Evolutionary conservation across 2,329 filamentous ascomycete genomes (phyloP).

Genomic region (Colletotrichum spinosum): DNA sequence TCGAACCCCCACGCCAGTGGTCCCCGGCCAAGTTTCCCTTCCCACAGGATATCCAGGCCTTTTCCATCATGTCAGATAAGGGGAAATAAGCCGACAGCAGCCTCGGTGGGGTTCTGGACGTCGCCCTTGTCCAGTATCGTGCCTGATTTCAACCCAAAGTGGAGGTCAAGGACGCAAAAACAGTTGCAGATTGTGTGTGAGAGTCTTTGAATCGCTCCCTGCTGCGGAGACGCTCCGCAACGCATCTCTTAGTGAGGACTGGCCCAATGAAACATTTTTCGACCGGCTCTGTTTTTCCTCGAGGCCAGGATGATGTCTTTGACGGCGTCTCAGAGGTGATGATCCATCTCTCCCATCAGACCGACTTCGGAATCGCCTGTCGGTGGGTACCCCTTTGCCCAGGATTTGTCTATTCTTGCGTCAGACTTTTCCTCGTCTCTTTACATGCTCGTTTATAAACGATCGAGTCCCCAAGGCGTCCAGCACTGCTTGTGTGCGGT

Average conservation of each 20-base stretch:
- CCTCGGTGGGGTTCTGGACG: conserved; percentile 8
- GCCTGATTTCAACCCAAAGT: conserved; percentile 35
- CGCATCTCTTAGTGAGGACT: not conserved
- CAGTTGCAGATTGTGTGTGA: conserved; percentile 20
- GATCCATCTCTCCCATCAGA: conserved; percentile 3
- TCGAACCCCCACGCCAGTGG: conserved; percentile 20
- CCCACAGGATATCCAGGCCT: not conserved
- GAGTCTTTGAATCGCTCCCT: conserved; percentile 3
- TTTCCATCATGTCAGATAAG: conserved; percentile 21
- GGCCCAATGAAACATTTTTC: conserved; percentile 16
- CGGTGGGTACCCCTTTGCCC: conserved; percentile 18
- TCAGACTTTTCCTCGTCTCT: not conserved
- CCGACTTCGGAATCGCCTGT: conserved; percentile 27
- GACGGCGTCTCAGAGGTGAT: conserved; percentile 11
- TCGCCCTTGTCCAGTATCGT: conserved; percentile 33
- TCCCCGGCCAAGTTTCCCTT: conserved; percentile 17
- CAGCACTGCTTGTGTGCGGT: not conserved
- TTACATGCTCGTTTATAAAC: conserved; percentile 22
- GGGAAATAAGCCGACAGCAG: conserved; percentile 17
- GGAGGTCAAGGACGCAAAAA: conserved; percentile 27
- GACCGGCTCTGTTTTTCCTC: conserved; percentile 1
- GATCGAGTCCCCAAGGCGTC: not conserved
- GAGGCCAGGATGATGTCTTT: conserved; percentile 15
- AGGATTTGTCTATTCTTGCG: conserved; percentile 1
- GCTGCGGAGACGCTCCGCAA: conserved; percentile 32